These are phyloP conservation scores for Fusarium piperis DNA, from an alignment of 2,329 filamentous ascomycete species.

Conservation along the genomic window DNA sequence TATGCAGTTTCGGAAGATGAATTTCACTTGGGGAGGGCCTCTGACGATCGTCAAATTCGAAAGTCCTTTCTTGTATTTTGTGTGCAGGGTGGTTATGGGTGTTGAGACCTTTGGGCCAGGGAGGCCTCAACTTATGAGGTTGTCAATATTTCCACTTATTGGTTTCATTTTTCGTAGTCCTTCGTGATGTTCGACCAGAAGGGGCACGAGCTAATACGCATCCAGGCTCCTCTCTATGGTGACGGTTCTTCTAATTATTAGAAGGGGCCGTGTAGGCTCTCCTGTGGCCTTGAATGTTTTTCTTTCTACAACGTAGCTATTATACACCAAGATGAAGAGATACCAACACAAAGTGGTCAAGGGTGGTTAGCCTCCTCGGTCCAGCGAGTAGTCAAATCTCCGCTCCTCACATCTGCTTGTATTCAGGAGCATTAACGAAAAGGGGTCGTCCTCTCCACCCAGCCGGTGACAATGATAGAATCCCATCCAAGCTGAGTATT, in stretches of 20 bases:
- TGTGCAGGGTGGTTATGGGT: slow-evolving; percentile 14
- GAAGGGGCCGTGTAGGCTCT: no score
- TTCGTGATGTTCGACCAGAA: no score
- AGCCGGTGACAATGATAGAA: not conserved
- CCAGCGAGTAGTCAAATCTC: no score
- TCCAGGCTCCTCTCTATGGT: no score
- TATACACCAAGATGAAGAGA: no score
- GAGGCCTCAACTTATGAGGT: slow-evolving; percentile 11
- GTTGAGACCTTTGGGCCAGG: slow-evolving; percentile 22
- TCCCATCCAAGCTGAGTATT: not conserved
- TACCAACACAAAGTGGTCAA: no score
- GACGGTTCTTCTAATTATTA: no score
- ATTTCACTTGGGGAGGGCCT: slow-evolving; percentile 1
- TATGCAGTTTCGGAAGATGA: slow-evolving; percentile 17
- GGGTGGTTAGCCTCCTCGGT: no score
- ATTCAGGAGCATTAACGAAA: not conserved
- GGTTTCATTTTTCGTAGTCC: slow-evolving; percentile 11
- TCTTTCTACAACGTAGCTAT: no score
- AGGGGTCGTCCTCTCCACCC: not conserved
- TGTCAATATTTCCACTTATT: slow-evolving; percentile 8
- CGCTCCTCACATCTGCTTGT: no score
- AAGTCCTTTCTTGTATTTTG: slow-evolving; percentile 20
- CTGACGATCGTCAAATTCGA: slow-evolving; percentile 6
- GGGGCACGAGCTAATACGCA: no score
- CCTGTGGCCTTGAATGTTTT: no score